A percentile compares a stretch with the other conserved stretches of the same genome.
phyloP scores from a whole-genome alignment of 2,329 filamentous ascomycete species.

The Xylariaceae sp. region DNA sequence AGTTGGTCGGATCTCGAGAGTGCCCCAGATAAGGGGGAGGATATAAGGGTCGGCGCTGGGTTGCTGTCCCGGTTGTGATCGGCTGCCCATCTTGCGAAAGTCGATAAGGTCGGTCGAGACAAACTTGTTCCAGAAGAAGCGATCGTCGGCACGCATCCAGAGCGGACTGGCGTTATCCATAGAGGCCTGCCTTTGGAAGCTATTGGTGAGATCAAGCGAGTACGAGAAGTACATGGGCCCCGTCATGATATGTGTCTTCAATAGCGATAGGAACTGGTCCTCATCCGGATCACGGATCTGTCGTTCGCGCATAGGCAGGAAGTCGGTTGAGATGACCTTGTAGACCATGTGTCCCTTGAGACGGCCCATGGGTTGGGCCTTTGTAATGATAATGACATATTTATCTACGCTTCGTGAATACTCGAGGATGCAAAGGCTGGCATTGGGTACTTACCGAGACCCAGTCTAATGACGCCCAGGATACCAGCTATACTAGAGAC shows the following conservation, averaged over 20 bases:
- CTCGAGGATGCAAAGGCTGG: not conserved
- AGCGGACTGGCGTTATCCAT: constrained; percentile 71
- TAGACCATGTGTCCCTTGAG: constrained; percentile 97
- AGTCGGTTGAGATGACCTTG: constrained; percentile 87
- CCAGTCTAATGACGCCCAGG: constrained; percentile 88
- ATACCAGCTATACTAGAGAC: constrained; percentile 96
- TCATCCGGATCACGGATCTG: constrained; percentile 91
- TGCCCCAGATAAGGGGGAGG: constrained; percentile 92
- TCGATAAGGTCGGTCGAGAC: constrained; percentile 89
- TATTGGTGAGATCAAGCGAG: constrained; percentile 94
- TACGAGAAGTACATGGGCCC: constrained; percentile 98
- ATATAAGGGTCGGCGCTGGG: constrained; percentile 87
- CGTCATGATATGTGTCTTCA: constrained; percentile 79
- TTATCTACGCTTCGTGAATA: constrained; percentile 62
- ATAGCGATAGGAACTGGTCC: constrained; percentile 82
- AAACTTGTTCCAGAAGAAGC: constrained; percentile 98
- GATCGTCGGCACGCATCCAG: constrained; percentile 92
- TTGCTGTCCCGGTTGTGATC: constrained; percentile 70
- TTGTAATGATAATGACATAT: constrained; percentile 95
- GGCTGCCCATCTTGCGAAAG: constrained; percentile 68
- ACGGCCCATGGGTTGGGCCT: constrained; percentile 86
- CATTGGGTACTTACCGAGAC: constrained; percentile 68
- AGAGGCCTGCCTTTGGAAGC: constrained; percentile 89
- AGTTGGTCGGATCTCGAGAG: constrained; percentile 88
- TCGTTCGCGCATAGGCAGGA: constrained; percentile 90